Conservation (phyloP, 805 yeast genomes). For the Cyberlindnera veronae region DNA sequence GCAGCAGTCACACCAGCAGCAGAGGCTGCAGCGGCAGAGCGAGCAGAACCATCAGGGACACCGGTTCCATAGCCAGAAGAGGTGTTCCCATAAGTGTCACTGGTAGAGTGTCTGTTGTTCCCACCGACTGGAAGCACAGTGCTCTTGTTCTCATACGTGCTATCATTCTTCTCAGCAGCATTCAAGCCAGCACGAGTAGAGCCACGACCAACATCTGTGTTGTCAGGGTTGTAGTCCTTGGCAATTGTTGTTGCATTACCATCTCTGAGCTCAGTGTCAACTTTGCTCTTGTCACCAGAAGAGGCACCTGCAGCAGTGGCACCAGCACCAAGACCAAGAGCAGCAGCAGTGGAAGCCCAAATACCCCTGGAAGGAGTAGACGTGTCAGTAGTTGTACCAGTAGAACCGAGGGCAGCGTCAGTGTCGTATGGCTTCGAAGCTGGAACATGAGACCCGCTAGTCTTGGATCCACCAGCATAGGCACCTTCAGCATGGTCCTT, state of each 20-base stretch:
- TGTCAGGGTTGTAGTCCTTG: conserved; percentile 1
- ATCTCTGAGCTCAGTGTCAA: neutral
- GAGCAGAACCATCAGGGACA: conserved; percentile 19
- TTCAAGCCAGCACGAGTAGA: conserved; percentile 20
- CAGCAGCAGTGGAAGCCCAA: conserved; percentile 14
- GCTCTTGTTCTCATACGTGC: conserved; percentile 22
- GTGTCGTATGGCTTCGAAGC: conserved; percentile 6
- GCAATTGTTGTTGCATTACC: neutral
- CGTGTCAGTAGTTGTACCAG: conserved; percentile 3
- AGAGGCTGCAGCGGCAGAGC: conserved; percentile 18
- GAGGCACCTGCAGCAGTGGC: conserved; percentile 8
- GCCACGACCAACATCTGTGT: conserved; percentile 15
- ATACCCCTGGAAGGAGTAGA: conserved; percentile 7
- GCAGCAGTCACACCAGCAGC: conserved; percentile 8
- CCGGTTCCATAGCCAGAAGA: conserved; percentile 16
- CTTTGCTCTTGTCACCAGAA: neutral
- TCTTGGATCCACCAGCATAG: neutral
- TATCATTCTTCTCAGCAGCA: conserved; percentile 3
- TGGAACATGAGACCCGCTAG: neutral
- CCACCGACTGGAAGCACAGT: conserved; percentile 23
- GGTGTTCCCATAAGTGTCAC: conserved; percentile 16
- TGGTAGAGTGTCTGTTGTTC: conserved; percentile 4
- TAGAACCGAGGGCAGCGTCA: conserved; percentile 10
- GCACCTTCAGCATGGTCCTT: conserved; percentile 1
- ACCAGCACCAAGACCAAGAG: conserved; percentile 13